A percentile compares a stretch with the other conserved stretches of the same genome.
Evolutionary conservation across 495 filamentous ascomycete species (phyloP).

Genomic region (Penicillium herquei): DNA sequence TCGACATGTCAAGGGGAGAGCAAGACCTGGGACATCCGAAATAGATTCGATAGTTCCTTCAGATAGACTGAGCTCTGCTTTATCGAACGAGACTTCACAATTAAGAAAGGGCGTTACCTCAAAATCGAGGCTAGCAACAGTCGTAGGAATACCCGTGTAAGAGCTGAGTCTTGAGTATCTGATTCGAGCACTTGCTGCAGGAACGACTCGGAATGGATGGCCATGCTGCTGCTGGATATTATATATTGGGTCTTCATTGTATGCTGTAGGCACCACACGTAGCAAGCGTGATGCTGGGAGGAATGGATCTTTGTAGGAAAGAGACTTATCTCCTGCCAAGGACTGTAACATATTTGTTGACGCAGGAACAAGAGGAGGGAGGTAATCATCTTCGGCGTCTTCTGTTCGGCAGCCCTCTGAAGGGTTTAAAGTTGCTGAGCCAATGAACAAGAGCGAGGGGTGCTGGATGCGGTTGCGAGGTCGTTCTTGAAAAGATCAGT

Average conservation of each 20-base stretch:
- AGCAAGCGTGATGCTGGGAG: conserved; percentile 79
- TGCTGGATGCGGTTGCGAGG: conserved; percentile 77
- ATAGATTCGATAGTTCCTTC: conserved; percentile 69
- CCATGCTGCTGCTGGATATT: conserved; percentile 60
- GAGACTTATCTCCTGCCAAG: conserved; percentile 65
- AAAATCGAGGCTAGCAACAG: conserved; percentile 81
- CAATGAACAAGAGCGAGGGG: conserved; percentile 72
- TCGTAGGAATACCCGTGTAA: conserved; percentile 58
- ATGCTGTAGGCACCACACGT: conserved; percentile 65
- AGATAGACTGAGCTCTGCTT: conserved; percentile 61
- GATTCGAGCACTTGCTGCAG: conserved; percentile 80
- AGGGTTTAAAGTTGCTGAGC: conserved; percentile 66
- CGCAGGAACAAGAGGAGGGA: conserved; percentile 70
- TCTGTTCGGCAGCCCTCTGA: conserved; percentile 48
- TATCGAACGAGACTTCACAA: conserved; percentile 66
- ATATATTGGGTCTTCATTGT: conserved; percentile 59
- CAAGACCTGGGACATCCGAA: conserved; percentile 55
- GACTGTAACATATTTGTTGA: conserved; percentile 81
- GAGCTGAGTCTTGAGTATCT: conserved; percentile 73
- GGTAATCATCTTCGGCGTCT: conserved; percentile 64
- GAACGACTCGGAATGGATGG: conserved; percentile 69
- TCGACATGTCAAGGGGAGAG: conserved; percentile 65
- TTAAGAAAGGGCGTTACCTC: conserved; percentile 83
- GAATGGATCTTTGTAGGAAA: conserved; percentile 64
- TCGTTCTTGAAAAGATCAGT: conserved; percentile 45